phyloP scores from a whole-genome alignment of 805 yeast species.

The Candida pseudoglaebosa region DNA sequence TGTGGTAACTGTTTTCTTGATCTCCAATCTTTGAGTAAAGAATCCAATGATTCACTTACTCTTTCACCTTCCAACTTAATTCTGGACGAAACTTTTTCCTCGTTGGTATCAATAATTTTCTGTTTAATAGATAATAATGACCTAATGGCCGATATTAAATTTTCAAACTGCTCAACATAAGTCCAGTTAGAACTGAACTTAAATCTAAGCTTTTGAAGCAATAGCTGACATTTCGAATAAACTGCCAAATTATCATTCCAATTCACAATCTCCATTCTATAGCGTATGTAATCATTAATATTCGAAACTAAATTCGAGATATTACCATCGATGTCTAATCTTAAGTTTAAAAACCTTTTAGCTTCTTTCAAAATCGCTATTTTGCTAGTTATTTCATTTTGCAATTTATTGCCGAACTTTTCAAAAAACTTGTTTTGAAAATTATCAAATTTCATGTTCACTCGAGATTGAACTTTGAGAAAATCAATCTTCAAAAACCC shows the following conservation, averaged over 20 bases:
- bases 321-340: conserved; percentile 32
- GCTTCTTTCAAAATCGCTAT: conserved; percentile 14
- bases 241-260: conserved; percentile 17
- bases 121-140: conserved; percentile 35
- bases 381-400: conserved; percentile 22
- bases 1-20: conserved; percentile 44
- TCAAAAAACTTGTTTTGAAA: conserved; percentile 51
- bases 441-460: conserved; percentile 50
- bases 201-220: conserved; percentile 41
- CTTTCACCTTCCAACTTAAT: conserved; percentile 38
- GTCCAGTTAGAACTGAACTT: conserved; percentile 53
- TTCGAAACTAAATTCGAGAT: conserved; percentile 34
- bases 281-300: conserved; percentile 25
- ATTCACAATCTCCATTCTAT: conserved; percentile 5
- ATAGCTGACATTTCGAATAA: conserved; percentile 26
- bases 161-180: conserved; percentile 58
- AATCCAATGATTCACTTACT: conserved; percentile 25
- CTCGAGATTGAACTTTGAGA: conserved; percentile 50
- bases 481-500: conserved; percentile 36
- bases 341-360: conserved; percentile 20
- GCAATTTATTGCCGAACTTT: conserved; percentile 38
- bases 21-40: conserved; percentile 45
- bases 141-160: conserved; percentile 39
- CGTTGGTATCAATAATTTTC: conserved; percentile 35
- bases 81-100: conserved; percentile 38